phyloP scores from a whole-genome alignment of 2,329 filamentous ascomycete species.

The Xylariaceae sp. region DNA sequence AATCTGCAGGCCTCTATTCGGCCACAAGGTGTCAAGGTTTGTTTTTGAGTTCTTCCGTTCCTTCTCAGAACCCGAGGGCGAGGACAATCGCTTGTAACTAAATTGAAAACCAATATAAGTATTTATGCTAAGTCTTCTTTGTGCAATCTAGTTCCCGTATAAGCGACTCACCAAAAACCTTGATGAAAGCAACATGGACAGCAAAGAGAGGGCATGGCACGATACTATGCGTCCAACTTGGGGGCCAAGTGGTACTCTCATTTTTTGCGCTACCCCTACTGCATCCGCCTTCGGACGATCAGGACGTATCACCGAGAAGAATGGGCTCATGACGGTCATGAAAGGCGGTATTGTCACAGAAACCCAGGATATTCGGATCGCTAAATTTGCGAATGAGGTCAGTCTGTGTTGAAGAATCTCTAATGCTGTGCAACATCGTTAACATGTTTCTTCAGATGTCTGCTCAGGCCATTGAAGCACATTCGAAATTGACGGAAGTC shows the following conservation, averaged over 20 bases:
- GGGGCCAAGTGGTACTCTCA: conserved; percentile 69
- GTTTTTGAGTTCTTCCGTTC: conserved; percentile 47
- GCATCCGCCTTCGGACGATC: conserved; percentile 29
- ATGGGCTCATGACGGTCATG: conserved; percentile 51
- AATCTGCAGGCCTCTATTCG: conserved; percentile 51
- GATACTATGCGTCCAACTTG: conserved; percentile 75
- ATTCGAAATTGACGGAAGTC: conserved; percentile 56
- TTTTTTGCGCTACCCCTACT: conserved; percentile 55
- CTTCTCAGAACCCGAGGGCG: conserved; percentile 1
- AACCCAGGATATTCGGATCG: conserved; percentile 62
- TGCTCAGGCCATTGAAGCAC: conserved; percentile 52
- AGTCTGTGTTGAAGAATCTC: conserved; percentile 13
- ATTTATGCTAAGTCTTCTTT: conserved; percentile 44
- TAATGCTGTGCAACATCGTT: neutral
- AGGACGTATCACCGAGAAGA: conserved; percentile 35
- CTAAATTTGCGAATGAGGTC: conserved; percentile 59
- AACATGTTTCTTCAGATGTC: conserved; percentile 43
- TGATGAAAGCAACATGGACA: conserved; percentile 59
- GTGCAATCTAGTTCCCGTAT: conserved; percentile 74
- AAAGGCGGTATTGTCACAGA: conserved; percentile 61
- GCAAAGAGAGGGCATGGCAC: conserved; percentile 66
- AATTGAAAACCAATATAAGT: conserved; percentile 21
- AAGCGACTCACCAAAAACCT: conserved; percentile 70
- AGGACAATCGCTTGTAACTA: conserved; percentile 22
- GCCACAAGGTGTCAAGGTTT: conserved; percentile 78